These are phyloP conservation scores for Litsea cubeba DNA, from an alignment of 164 flowering plant species.

Conservation along the genomic window DNA sequence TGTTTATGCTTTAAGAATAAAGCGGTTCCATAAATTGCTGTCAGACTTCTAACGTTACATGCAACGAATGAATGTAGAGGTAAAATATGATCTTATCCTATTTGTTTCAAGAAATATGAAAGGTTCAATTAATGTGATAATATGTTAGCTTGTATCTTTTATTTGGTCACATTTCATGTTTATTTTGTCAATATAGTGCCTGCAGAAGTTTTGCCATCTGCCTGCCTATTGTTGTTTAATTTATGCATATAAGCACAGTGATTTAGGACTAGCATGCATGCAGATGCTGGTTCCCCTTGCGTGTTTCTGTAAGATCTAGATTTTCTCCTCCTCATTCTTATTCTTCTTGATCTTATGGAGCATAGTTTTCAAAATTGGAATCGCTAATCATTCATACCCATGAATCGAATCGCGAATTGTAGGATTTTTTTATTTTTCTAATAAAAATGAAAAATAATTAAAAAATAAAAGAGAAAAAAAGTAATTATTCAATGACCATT, in stretches of 20 bases:
- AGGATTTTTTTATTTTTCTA: too few relatives aligned
- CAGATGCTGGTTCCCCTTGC: too few relatives aligned
- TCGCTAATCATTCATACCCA: too few relatives aligned
- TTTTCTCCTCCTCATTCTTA: too few relatives aligned
- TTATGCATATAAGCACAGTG: background rate
- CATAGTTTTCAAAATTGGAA: too few relatives aligned
- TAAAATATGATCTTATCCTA: background rate
- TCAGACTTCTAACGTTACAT: constrained; percentile 23
- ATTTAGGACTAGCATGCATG: too few relatives aligned
- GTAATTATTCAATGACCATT: too few relatives aligned
- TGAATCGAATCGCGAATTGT: too few relatives aligned
- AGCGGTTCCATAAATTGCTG: constrained; percentile 43
- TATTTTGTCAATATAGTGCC: background rate
- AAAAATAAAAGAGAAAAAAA: too few relatives aligned
- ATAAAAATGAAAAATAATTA: too few relatives aligned
- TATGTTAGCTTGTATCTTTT: background rate
- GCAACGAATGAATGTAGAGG: background rate
- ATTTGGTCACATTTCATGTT: background rate
- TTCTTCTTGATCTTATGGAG: too few relatives aligned
- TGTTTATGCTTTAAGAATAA: constrained; percentile 27
- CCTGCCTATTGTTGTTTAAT: background rate
- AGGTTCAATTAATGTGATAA: background rate
- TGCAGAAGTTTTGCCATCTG: background rate
- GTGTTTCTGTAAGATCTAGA: too few relatives aligned
- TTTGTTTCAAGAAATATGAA: background rate